Base-by-base conservation (phyloP, 805 yeast species). In the Zygosaccharomyces pseudorouxii region DNA sequence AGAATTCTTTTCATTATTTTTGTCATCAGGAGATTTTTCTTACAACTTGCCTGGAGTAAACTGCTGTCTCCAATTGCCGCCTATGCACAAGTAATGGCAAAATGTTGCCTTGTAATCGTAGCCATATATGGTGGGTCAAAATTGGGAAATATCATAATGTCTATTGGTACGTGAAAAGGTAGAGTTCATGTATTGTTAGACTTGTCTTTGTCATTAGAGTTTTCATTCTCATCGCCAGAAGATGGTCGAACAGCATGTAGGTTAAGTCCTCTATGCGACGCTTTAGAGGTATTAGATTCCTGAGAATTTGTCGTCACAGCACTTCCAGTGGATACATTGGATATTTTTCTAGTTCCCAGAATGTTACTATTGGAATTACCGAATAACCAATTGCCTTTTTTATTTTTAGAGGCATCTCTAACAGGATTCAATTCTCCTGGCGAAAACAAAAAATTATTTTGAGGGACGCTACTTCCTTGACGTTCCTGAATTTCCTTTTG, bases 221-320 rank as follows among this genome's bases (percentile, higher is more conserved):
- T 46, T 10, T 28, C 23, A 8, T 52, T 42, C 11, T 40, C 38
- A 16, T 16, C 28, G 19, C 30, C 28, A 10, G 20, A 23, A 23
- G 44, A 37, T 20, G 35, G 35, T 27, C 55, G 45, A 6, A 51
- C 46, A 3, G 45, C 55, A 41, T 59, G 58, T 18, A 61, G 40
- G 11, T 60, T 55, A 11, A 61, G 39, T 9, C 65, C 65, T 38
- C 50, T 55, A 45, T 56, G 57, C 14, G 57, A 37, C 4, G 52
- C 45, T 9, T 49, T 44, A 25, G 54, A 31, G 11, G 29, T 42
- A 7, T 31, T 42, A 23, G 52, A 28, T 3, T 55, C 60, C 20
- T 51, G 54, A 3, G 57, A 54, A 8, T 46, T 46, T 2, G 43
- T 49, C 2, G 59, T 45, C n/a, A 49, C 22, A 2, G 48, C 51